A percentile compares a stretch with the other conserved stretches of the same genome.
These are phyloP conservation scores for Lagenidium giganteum DNA, from an alignment of 352 stramenopile species.

Conservation along the genomic window DNA sequence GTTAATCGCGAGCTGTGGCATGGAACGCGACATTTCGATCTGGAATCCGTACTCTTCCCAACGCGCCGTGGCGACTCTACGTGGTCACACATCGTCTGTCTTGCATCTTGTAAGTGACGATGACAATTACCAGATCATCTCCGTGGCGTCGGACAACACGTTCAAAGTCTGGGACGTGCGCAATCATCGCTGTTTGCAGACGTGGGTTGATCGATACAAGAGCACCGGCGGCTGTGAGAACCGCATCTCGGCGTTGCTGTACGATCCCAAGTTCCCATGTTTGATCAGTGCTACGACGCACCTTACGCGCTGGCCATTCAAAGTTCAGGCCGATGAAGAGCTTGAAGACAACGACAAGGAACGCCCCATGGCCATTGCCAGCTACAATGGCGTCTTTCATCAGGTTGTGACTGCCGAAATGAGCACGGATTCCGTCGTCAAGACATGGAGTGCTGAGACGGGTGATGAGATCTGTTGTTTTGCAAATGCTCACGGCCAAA, in stretches of 20 bases:
- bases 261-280: constrained; percentile 57
- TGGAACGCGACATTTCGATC: constrained; percentile 84
- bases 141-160: constrained; percentile 73
- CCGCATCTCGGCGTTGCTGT: constrained; percentile 59
- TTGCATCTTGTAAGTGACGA: constrained; percentile 75
- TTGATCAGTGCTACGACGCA: constrained; percentile 67
- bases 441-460: constrained; percentile 83
- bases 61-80: constrained; percentile 60
- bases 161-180: constrained; percentile 84
- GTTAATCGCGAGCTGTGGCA: constrained; percentile 75
- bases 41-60: constrained; percentile 89
- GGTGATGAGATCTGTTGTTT: constrained; percentile 84
- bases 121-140: constrained; percentile 84
- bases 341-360: constrained; percentile 38
- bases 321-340: constrained; percentile 31
- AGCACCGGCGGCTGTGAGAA: constrained; percentile 51
- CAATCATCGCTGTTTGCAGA: constrained; percentile 78
- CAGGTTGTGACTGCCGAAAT: constrained; percentile 78
- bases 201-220: constrained; percentile 59
- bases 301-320: constrained; percentile 64
- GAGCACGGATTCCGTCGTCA: constrained; percentile 67
- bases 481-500: constrained; percentile 51
- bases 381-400: constrained; percentile 82
- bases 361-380: constrained; percentile 40
- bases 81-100: constrained; percentile 70